Base-by-base conservation (phyloP, 306 rosid genomes). In the Dalbergia oliveri region DNA sequence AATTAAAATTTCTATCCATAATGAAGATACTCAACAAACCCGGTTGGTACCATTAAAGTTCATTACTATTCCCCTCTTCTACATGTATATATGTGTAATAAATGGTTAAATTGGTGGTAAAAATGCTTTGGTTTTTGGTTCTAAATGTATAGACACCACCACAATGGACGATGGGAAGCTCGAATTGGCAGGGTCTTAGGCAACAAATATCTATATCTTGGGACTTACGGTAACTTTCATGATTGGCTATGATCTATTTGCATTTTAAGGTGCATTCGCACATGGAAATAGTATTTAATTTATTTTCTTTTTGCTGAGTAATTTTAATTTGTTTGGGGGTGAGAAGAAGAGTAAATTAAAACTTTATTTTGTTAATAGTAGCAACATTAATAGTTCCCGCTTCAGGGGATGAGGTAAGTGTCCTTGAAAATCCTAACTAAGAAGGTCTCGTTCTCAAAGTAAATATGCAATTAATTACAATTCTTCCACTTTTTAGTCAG, bases 151-250 rank as follows among this genome's bases (percentile, higher is more conserved):
- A 93, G 97, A 78, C 98, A 93, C 72, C 98, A 91, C 84, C 97
- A 93, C 78, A 93, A 93, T 56, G 98, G 98, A 78, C 88, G 98
- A 84, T 93, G 98, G 98, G 98, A 93, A 83, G 98, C 98, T 79
- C 82, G 98, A 45, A 93, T 93, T 80, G 98, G 98, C 16, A 88
- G 97, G 61, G 98, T 93, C n/a, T 93, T 91, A 5, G 98, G 98
- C 87, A 93, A 93, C 89, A 91, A 91, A 66, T 93, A 93, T 74
- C 90, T 93, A 50, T 93, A 93, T 76, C 98, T 93, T 66, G 98
- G 98, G 70, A 93, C 98, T 35, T 93, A 86, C 44, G 98, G 98
- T 93, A 86, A 67, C 39, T 66, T 37, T 44, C 12, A 44, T 37
- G 49, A 15, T 72, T 37, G 15, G 19, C 45, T 19, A 41, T 57